Evolutionary conservation across 768 basidiomycete species (phyloP).

Genomic region (Leccinellum rugosiceps): DNA sequence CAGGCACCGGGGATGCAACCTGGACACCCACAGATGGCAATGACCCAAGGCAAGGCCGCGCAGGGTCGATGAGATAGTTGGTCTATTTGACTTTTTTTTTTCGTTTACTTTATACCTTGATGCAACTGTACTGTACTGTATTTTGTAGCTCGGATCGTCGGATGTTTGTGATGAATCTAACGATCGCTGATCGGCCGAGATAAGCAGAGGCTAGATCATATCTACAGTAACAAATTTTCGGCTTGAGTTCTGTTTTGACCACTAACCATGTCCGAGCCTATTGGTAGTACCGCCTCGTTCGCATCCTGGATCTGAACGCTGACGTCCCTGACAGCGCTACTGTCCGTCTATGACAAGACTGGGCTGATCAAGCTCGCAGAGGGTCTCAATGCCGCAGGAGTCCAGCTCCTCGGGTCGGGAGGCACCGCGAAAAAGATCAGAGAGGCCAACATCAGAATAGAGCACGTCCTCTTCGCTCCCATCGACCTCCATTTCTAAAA

Average conservation of each 20-base stretch:
- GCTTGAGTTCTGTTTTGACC: conserved; percentile 6
- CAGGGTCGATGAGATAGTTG: conserved; percentile 31
- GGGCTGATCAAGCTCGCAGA: conserved; percentile 84
- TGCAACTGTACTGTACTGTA: conserved; percentile 10
- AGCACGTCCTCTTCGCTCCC: conserved; percentile 56
- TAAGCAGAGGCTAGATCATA: conserved; percentile 10
- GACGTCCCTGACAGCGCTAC: conserved; percentile 54
- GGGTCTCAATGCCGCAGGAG: conserved; percentile 76
- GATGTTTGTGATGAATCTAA: conserved; percentile 5
- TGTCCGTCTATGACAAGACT: conserved; percentile 97
- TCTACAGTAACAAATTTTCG: neutral
- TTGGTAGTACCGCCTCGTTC: conserved; percentile 18
- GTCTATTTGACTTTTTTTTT: conserved; percentile 4
- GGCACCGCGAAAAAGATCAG: conserved; percentile 98
- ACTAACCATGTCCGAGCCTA: conserved; percentile 26
- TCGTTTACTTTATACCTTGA: conserved; percentile 5
- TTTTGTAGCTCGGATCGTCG: neutral
- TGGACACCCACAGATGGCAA: conserved; percentile 28
- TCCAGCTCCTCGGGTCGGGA: conserved; percentile 90
- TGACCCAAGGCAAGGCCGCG: conserved; percentile 32
- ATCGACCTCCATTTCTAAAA: conserved; percentile 8
- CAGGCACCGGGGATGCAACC: conserved; percentile 30
- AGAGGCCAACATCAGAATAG: conserved; percentile 86
- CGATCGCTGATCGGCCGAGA: conserved; percentile 13
- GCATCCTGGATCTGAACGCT: neutral